Evolutionary conservation across 495 filamentous ascomycete species (phyloP), one percentile per base, ranked within the genome.

Genomic region (Hypoxylon perforatum): DNA sequence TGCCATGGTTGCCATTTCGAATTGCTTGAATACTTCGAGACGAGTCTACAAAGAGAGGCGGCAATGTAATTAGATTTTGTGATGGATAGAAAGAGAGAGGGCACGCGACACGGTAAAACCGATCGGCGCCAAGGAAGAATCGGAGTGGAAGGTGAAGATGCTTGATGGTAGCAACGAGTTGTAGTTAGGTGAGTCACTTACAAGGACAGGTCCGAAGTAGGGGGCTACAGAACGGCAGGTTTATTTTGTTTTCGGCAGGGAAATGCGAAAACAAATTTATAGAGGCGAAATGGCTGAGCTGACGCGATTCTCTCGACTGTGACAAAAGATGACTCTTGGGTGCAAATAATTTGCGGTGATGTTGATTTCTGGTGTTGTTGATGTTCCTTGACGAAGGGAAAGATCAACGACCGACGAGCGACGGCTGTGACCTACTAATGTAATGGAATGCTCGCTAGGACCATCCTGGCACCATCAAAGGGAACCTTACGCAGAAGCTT

Each of bases 1-100:
- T 81, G 78, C 81, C 84, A 83, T 82, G 73, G 77, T 78, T 80
- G 88, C 86, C 88, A 89, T 90, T 70, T 80, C 77, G 73, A 57
- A 70, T 70, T n/a, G 47, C 67, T 65, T 48, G 53, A n/a, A 65
- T 71, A 77, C 81, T 84, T 83, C 76, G 77, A 77, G 80, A 75
- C 81, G 77, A 63, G 57, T 79, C 80, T 82, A 58, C 56, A 38
- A 67, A 67, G 48, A 48, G 73, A 76, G 70, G 72, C 72, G 72
- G 71, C 55, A 67, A 33, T 35, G 15, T 19, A 39, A 67, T 70
- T 49, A 73, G 58, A 57, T 44, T 41, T 36, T 22, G 39, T 21
- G 41, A 51, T 18, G 18, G 41, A 36, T 12, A 42, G 57, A 55
- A 42, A 25, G 6, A 11, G 9, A 18, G 56, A 23, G 21, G 25